Percentiles rank a stretch among this genome's conserved stretches.
phyloP scores from a whole-genome alignment of 331 rosid species.

The Quercus tomentella region DNA sequence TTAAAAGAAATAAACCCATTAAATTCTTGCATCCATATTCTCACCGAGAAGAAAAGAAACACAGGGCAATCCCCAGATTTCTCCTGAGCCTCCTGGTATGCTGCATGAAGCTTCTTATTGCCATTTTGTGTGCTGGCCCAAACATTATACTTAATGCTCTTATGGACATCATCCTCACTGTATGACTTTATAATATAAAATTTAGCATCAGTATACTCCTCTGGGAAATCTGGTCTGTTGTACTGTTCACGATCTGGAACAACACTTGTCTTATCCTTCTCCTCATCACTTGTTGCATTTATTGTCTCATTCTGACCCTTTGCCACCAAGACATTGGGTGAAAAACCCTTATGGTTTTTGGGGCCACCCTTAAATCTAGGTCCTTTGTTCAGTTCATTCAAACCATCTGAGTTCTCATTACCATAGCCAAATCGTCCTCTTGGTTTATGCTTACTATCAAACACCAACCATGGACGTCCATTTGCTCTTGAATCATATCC shows the following conservation, averaged over 20 bases:
- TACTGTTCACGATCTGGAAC: constrained; percentile 66
- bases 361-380: constrained; percentile 70
- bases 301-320: constrained; percentile 58
- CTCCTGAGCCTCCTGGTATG: constrained; percentile 85
- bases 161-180: constrained; percentile 92
- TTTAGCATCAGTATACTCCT: constrained; percentile 60
- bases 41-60: constrained; percentile 76
- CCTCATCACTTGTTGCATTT: constrained; percentile 37
- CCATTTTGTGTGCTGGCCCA: constrained; percentile 97
- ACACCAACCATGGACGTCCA: constrained; percentile 72
- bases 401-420: constrained; percentile 78
- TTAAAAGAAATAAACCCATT: neutral
- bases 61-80: constrained; percentile 65
- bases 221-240: constrained; percentile 55
- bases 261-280: constrained; percentile 40
- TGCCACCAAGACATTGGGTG: constrained; percentile 39
- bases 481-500: constrained; percentile 66
- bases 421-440: constrained; percentile 77
- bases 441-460: constrained; percentile 67
- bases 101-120: constrained; percentile 90
- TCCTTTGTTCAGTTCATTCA: constrained; percentile 80
- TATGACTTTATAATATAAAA: constrained; percentile 80
- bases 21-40: neutral
- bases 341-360: constrained; percentile 63
- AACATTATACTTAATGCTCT: constrained; percentile 84